Evolutionary conservation across 345 rosid genomes (phyloP).

Genomic region (Anastatica hierochuntica): DNA sequence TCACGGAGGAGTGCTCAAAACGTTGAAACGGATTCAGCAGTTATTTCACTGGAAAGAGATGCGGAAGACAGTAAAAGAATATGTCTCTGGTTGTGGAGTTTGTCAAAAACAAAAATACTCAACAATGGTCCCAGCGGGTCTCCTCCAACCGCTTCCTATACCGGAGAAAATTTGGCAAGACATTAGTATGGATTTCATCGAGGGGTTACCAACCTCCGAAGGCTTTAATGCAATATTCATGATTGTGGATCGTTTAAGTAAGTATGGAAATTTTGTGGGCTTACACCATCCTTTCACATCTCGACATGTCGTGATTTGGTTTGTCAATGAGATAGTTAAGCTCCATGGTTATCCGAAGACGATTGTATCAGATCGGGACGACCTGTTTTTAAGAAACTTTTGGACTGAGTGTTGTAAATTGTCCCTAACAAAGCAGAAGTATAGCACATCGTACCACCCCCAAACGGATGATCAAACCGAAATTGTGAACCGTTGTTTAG

Average conservation of each 20-base stretch:
- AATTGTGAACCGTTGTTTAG: background rate
- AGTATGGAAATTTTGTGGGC: background rate
- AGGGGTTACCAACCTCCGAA: background rate
- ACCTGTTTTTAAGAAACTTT: background rate
- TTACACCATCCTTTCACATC: background rate
- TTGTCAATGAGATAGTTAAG: background rate
- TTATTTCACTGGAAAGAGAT: background rate
- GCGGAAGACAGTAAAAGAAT: background rate
- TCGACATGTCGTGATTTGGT: background rate
- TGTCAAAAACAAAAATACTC: background rate
- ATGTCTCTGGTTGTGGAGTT: background rate
- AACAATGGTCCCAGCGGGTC: background rate
- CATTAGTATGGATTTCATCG: no score
- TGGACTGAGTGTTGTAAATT: background rate
- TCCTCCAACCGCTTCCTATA: background rate
- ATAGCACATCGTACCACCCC: no score
- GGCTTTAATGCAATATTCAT: background rate
- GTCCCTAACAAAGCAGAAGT: fast-evolving
- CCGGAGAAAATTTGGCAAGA: background rate
- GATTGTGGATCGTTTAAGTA: background rate
- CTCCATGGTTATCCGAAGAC: no score
- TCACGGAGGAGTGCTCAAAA: background rate
- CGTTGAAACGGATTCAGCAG: background rate
- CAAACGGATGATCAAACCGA: background rate
- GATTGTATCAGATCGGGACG: background rate